Percentiles rank a stretch among this genome's conserved stretches.
phyloP scores from a whole-genome alignment of 192 early-diverging fungal genomes.

The Backusella macrospora region DNA sequence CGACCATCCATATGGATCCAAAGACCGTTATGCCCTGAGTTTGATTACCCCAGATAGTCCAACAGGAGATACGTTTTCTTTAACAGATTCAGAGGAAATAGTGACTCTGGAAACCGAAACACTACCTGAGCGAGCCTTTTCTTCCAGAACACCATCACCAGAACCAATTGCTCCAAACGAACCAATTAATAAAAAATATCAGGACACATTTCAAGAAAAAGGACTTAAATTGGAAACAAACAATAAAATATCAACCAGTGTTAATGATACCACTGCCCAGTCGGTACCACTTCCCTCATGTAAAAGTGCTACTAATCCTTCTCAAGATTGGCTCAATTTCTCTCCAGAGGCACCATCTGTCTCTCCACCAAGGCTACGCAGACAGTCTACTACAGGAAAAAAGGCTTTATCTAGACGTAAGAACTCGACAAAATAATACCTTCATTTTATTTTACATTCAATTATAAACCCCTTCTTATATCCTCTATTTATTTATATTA shows the following conservation, averaged over 20 bases:
- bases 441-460: not conserved
- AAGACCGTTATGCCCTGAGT: not conserved
- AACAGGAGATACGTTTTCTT: not conserved
- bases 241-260: too few relatives aligned
- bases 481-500: not conserved
- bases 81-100: not conserved
- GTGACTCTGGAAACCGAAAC: not conserved
- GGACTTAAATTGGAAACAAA: slow-evolving; percentile 4
- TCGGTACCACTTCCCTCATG: not conserved
- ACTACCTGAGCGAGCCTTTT: not conserved
- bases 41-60: not conserved
- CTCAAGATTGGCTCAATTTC: slow-evolving; percentile 17
- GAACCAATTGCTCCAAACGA: not conserved
- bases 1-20: slow-evolving; percentile 2
- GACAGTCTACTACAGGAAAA: slow-evolving; percentile 4
- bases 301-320: slow-evolving; percentile 24
- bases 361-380: not conserved
- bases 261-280: not conserved
- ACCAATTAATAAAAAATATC: not conserved
- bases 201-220: slow-evolving; percentile 10
- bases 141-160: not conserved
- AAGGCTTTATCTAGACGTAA: slow-evolving; percentile 8
- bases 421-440: not conserved
- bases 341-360: slow-evolving; percentile 14
- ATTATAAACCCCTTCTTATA: not conserved